Conservation (phyloP, 2,329 filamentous ascomycete species). For the Reticulascus tulasneorum region DNA sequence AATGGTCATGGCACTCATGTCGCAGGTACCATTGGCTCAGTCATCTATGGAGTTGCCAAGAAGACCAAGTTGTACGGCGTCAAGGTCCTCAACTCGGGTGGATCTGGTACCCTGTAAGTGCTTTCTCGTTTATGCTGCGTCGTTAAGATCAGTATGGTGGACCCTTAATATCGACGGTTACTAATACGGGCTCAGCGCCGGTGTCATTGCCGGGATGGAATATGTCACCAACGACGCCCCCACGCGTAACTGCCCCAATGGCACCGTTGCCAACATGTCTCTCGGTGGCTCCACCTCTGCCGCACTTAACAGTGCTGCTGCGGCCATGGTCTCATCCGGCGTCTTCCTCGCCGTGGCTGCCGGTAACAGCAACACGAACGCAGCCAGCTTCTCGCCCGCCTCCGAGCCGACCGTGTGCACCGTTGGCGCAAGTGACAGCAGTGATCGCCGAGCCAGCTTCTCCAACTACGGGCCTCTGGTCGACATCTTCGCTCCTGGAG, state of each 20-base stretch:
- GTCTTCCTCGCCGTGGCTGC: constrained; percentile 54
- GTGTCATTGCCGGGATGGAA: constrained; percentile 41
- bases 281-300: constrained; percentile 44
- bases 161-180: no score
- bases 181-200: no score
- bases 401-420: constrained; percentile 46
- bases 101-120: constrained; percentile 33
- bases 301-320: constrained; percentile 48
- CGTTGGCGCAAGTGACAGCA: constrained; percentile 42
- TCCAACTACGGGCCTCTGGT: constrained; percentile 49
- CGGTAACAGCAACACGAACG: constrained; percentile 45
- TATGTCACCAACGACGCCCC: constrained; percentile 32
- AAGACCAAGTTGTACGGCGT: constrained; percentile 37
- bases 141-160: no score
- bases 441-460: constrained; percentile 39
- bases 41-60: constrained; percentile 42
- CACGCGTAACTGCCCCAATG: constrained; percentile 29
- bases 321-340: constrained; percentile 38
- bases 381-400: constrained; percentile 41
- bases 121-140: no score
- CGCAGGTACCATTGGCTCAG: constrained; percentile 39
- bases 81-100: constrained; percentile 38
- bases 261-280: constrained; percentile 53
- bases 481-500: constrained; percentile 50
- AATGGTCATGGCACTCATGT: constrained; percentile 47